Conservation (phyloP, 2,329 filamentous ascomycete species). For the Hyphodiscus sp. region DNA sequence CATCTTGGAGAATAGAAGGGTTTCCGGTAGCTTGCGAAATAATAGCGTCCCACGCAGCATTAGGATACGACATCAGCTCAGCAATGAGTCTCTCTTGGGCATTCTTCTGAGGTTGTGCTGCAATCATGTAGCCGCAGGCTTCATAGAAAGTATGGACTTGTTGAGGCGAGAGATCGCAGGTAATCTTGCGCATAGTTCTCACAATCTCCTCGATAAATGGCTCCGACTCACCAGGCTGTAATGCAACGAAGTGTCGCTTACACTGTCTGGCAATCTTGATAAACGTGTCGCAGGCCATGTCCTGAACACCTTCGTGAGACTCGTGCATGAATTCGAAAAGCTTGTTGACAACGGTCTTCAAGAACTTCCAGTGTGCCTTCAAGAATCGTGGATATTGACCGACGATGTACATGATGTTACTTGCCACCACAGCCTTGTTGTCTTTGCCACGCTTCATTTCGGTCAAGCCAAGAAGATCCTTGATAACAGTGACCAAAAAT, state of each 20-base stretch:
- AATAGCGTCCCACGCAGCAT: constrained; percentile 91
- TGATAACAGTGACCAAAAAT: constrained; percentile 97
- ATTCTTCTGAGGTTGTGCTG: constrained; percentile 90
- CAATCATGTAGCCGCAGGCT: constrained; percentile 98
- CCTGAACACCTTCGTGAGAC: constrained; percentile 97
- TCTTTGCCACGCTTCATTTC: constrained; percentile 99
- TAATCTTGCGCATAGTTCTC: constrained; percentile 90
- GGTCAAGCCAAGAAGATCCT: constrained; percentile 90
- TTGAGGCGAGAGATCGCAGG: constrained; percentile 87
- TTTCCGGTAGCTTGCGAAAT: constrained; percentile 82
- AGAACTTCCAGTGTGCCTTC: constrained; percentile 99
- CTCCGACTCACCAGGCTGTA: constrained; percentile 89
- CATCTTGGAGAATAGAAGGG: constrained; percentile 80
- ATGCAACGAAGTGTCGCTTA: constrained; percentile 90
- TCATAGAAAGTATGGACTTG: constrained; percentile 99
- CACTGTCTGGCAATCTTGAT: constrained; percentile 99
- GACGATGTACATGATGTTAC: constrained; percentile 99
- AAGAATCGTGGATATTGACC: constrained; percentile 97
- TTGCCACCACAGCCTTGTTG: constrained; percentile 98
- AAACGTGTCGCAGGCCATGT: constrained; percentile 99
- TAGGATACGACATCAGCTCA: constrained; percentile 90
- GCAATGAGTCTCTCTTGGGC: constrained; percentile 86
- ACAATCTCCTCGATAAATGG: constrained; percentile 99
- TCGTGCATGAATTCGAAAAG: constrained; percentile 99
- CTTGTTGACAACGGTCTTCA: constrained; percentile 99